Conservation (phyloP, 352 stramenopile genomes). For the Globisporangium polare region DNA sequence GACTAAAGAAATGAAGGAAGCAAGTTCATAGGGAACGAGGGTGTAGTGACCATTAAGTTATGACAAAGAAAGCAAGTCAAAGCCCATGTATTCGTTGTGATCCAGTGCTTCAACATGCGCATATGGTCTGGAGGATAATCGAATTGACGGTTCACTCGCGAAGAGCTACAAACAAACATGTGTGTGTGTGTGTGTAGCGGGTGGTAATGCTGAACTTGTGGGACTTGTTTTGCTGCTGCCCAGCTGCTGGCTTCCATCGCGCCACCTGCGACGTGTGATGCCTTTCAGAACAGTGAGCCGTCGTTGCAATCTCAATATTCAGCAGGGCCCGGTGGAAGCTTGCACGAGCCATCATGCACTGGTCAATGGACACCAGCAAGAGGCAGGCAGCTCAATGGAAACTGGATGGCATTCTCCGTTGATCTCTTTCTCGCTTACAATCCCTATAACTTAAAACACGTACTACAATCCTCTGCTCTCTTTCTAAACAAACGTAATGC, state of each 20-base stretch:
- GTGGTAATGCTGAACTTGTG: neutral
- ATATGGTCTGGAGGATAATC: neutral
- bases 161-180: neutral
- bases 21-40: neutral
- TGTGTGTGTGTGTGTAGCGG: neutral
- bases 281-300: no score
- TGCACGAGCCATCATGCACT: neutral
- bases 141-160: neutral
- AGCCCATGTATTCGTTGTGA: neutral
- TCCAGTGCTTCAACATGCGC: neutral
- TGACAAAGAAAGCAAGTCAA: neutral
- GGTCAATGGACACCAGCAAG: neutral
- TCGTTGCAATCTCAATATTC: neutral
- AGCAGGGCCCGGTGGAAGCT: neutral
- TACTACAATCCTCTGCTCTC: neutral
- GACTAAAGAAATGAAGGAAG: neutral
- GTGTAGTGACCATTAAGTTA: neutral
- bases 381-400: neutral
- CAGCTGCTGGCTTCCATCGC: neutral
- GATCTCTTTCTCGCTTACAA: neutral
- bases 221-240: neutral
- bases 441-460: conserved; percentile 10
- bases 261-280: conserved; percentile 3
- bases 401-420: neutral
- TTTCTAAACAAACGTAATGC: conserved; percentile 2